Evolutionary conservation across 805 yeast genomes (phyloP).

Genomic region (Lipomyces japonicus): DNA sequence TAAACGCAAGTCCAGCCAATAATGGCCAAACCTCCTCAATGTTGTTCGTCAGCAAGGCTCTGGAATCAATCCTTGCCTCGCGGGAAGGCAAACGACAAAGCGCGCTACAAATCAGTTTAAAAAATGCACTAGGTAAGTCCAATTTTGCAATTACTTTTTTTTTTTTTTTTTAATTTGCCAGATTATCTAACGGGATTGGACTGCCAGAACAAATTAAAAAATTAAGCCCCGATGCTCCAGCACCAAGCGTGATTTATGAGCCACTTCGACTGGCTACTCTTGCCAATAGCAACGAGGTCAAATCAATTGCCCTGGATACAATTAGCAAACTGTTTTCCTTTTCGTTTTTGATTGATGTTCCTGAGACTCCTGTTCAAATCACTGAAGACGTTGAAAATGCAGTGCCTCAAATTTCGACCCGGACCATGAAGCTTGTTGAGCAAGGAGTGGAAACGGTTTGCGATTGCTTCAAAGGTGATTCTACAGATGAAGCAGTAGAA

Average conservation of each 20-base stretch:
- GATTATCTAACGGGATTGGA: constrained; percentile 33
- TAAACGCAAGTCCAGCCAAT: not conserved
- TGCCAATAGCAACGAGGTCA: constrained; percentile 58
- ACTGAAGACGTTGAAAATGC: constrained; percentile 12
- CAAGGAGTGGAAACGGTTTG: constrained; percentile 75
- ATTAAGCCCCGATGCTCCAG: constrained; percentile 38
- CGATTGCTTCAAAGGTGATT: constrained; percentile 85
- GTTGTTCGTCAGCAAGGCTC: constrained; percentile 53
- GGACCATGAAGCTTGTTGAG: constrained; percentile 18
- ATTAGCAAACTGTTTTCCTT: constrained; percentile 86
- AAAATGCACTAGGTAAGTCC: constrained; percentile 36
- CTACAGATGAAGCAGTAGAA: constrained; percentile 84
- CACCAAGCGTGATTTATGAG: constrained; percentile 61
- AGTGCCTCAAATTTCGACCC: constrained; percentile 27
- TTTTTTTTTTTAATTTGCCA: not conserved
- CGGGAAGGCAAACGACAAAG: constrained; percentile 58
- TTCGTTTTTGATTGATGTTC: constrained; percentile 53
- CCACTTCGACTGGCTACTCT: constrained; percentile 67
- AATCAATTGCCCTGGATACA: constrained; percentile 74
- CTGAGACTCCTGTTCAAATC: constrained; percentile 3
- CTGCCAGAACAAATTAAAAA: constrained; percentile 33
- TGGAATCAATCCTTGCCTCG: constrained; percentile 52
- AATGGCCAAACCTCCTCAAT: constrained; percentile 34
- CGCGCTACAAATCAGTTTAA: constrained; percentile 38
- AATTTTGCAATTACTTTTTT: not conserved